Base-by-base conservation (phyloP, 768 basidiomycete species). In the Gelatoporia subvermispora region DNA sequence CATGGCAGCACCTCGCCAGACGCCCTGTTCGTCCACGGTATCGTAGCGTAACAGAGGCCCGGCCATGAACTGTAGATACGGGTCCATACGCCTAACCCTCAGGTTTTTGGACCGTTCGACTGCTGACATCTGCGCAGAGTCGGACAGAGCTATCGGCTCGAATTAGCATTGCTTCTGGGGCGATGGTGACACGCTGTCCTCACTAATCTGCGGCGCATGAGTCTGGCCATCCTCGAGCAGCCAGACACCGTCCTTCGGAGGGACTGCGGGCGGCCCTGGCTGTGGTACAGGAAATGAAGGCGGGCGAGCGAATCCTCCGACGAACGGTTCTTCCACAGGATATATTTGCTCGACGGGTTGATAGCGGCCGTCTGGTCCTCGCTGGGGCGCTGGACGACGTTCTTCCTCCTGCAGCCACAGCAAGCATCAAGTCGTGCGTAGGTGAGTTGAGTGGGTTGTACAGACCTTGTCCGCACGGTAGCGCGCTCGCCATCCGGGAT, bases 21-120 rank as follows among this genome's bases (percentile, higher is more conserved):
- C 70, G 16, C 83, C 81, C 20, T 79, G 71, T 51, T 82, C 72
- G 55, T 89, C 84, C 21, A 89, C 78, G 0, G 93, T 98, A 61
- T 97, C 93, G 60, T 92, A 97, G 36, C 88, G 82, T 52, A 97
- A 68, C 16, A 97, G 71, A 18, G 93, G 93, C 0, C 93, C 93
- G 48, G 88, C 90, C 91, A 95, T 93, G 59, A 94, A 79, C 74
- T 88, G 85, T 22, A 96, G 74, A 65, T 87, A 78, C 8, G 93
- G 93, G 18, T 83, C 68, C 87, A 89, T 94, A 36, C 80, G 73
- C 17, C 78, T 78, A 5, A 78, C 71, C 43, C 72, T 72, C 34
- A 83, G 69, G 7, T 70, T 66, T 42, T 77, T 68, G n/a, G 88
- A 81, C 39, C 87, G 73, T 56, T 90, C 85, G 34, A 81, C 75